These are phyloP conservation scores for Colletotrichum sp. DNA, from an alignment of 2,329 filamentous ascomycete genomes.

Conservation along the genomic window DNA sequence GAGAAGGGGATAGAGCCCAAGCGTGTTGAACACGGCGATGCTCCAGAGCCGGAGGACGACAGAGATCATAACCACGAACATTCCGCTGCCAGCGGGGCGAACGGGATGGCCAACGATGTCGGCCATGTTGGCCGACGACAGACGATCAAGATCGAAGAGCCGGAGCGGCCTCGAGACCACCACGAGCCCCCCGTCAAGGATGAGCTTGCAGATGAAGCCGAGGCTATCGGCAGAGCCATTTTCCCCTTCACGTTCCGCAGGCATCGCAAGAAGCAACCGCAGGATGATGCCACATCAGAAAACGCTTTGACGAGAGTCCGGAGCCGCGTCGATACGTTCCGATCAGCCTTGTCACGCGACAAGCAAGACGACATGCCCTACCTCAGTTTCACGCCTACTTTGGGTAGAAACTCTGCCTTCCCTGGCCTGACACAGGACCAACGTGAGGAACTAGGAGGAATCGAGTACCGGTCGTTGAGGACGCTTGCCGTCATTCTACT, in stretches of 20 bases:
- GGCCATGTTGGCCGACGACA: constrained; percentile 43
- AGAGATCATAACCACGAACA: constrained; percentile 28
- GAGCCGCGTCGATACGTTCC: constrained; percentile 63
- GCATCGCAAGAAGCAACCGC: constrained; percentile 40
- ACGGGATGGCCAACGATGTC: constrained; percentile 13
- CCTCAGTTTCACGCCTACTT: constrained; percentile 90
- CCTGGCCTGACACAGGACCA: constrained; percentile 88
- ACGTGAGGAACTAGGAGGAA: constrained; percentile 92
- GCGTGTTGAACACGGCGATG: constrained; percentile 44
- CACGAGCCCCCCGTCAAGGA: constrained; percentile 34
- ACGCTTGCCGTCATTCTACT: constrained; percentile 80
- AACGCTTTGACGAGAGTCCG: constrained; percentile 34
- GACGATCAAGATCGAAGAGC: constrained; percentile 73
- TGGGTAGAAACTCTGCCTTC: constrained; percentile 93
- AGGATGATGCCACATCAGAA: constrained; percentile 29
- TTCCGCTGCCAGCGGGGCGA: constrained; percentile 23
- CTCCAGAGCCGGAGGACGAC: constrained; percentile 39
- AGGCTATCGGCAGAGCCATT: constrained; percentile 43
- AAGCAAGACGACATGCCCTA: constrained; percentile 77
- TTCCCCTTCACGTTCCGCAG: constrained; percentile 49
- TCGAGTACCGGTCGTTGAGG: constrained; percentile 93
- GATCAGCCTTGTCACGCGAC: constrained; percentile 59
- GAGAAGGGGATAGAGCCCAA: constrained; percentile 80
- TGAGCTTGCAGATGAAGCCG: constrained; percentile 45
- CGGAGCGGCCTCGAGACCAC: constrained; percentile 46